Percentiles rank a stretch among this genome's conserved stretches.
Conservation (phyloP, 225 moss, liverwort and hornwort genomes). For the Lunularia cruciata region DNA sequence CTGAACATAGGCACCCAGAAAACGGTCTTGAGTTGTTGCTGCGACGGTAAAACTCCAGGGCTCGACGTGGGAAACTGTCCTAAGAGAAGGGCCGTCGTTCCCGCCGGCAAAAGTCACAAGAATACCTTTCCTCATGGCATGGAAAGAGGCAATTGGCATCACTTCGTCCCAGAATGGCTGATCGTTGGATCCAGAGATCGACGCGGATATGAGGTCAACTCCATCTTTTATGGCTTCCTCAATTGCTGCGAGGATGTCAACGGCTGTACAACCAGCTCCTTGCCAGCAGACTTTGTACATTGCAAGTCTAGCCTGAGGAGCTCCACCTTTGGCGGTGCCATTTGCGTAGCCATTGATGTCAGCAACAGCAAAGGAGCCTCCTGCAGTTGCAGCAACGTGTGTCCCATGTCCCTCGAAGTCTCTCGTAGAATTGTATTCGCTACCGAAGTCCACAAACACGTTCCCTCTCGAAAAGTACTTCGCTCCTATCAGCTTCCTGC, state of each 20-base stretch:
- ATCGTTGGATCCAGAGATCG: conserved; percentile 3
- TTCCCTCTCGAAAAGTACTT: conserved; percentile 6
- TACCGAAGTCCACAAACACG: background rate
- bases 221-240: conserved; percentile 34
- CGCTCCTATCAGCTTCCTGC: conserved; percentile 18
- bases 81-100: background rate
- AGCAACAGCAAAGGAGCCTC: conserved; percentile 10
- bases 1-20: background rate
- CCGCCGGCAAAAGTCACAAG: conserved; percentile 15
- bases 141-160: conserved; percentile 7
- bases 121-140: conserved; percentile 24
- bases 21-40: conserved; percentile 26
- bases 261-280: background rate
- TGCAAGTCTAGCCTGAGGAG: conserved; percentile 16
- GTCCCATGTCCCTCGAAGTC: conserved; percentile 22
- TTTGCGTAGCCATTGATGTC: background rate
- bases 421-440: conserved; percentile 7
- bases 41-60: conserved; percentile 34
- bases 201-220: conserved; percentile 26
- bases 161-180: background rate
- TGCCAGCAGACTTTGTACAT: conserved; percentile 29
- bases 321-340: conserved; percentile 24
- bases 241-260: conserved; percentile 27
- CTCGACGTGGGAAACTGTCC: conserved; percentile 24
- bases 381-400: conserved; percentile 17